phyloP scores from a whole-genome alignment of 2,329 filamentous ascomycete species.

The Calonectria hawksworthii region DNA sequence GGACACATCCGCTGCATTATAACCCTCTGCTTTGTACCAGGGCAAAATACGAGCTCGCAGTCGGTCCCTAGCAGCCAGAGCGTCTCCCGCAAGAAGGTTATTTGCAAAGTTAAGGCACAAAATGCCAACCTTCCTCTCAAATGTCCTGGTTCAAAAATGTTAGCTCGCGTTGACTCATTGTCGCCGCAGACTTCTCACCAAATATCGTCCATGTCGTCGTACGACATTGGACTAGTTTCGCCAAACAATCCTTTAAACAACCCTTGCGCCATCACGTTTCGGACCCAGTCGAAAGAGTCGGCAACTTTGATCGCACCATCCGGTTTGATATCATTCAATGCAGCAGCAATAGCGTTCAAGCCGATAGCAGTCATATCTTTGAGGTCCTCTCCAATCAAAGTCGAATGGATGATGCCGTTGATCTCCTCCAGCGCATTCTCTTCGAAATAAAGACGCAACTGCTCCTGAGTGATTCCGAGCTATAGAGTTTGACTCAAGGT shows the following conservation, averaged over 20 bases:
- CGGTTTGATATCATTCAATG: conserved; percentile 21
- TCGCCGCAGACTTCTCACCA: conserved; percentile 43
- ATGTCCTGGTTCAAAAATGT: not conserved
- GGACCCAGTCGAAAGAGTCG: conserved; percentile 56
- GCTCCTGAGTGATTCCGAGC: conserved; percentile 29
- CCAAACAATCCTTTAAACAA: conserved; percentile 58
- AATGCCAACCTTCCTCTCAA: not conserved
- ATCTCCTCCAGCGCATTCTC: conserved; percentile 3
- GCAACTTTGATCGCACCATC: conserved; percentile 30
- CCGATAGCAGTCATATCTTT: conserved; percentile 24
- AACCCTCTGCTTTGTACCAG: not conserved
- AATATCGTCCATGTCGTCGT: conserved; percentile 51
- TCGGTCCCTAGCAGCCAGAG: not conserved
- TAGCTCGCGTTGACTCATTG: not conserved
- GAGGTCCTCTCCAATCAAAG: conserved; percentile 25
- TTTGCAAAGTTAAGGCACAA: not conserved
- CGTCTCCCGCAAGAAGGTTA: not conserved
- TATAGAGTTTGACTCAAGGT: not conserved
- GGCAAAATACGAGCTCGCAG: not conserved
- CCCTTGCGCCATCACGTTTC: conserved; percentile 54
- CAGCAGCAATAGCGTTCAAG: not conserved
- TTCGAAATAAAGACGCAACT: not conserved
- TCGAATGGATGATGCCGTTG: conserved; percentile 23
- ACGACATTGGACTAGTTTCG: conserved; percentile 53
- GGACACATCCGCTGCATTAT: conserved; percentile 13